A percentile compares a stretch with the other conserved stretches of the same genome.
Evolutionary conservation across 2,329 filamentous ascomycete species (phyloP).

Genomic region (Neospermospora avenae): DNA sequence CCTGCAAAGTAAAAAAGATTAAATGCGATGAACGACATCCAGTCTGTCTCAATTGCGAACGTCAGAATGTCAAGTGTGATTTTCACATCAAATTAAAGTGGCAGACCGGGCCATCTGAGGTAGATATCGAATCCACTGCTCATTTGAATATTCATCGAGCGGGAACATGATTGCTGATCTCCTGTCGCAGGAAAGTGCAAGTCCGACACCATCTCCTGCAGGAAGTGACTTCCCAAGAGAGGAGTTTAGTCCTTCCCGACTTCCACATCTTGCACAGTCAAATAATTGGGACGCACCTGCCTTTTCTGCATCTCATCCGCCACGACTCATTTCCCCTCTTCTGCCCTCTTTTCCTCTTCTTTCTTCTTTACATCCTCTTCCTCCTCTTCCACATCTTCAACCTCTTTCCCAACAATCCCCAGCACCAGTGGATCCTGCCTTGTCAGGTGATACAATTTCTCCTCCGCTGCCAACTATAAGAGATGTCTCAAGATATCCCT

Average conservation of each 20-base stretch:
- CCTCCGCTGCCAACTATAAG: background rate
- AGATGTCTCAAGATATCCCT: constrained; percentile 13
- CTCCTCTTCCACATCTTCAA: background rate
- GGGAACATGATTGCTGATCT: background rate
- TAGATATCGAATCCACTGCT: background rate
- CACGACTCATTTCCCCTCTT: background rate
- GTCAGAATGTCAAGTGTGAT: constrained; percentile 70
- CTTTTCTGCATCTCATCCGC: background rate
- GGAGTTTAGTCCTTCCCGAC: background rate
- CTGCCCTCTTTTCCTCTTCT: background rate
- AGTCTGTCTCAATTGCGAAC: constrained; percentile 67
- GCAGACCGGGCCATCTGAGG: constrained; percentile 44
- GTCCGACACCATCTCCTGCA: background rate
- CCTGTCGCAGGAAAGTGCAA: background rate
- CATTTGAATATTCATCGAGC: background rate
- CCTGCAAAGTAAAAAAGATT: constrained; percentile 74
- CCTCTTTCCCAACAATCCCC: background rate
- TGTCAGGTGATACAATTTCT: background rate
- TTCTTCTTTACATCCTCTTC: background rate
- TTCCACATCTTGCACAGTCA: background rate
- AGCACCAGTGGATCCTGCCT: constrained; percentile 5
- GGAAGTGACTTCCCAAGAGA: background rate
- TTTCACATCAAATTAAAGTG: constrained; percentile 80
- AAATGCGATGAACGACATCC: constrained; percentile 82
- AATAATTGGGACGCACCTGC: background rate